Percentiles rank a stretch among this genome's conserved stretches.
phyloP scores from a whole-genome alignment of 768 basidiomycete genomes.

The Rubroboletus pulcherrimus region DNA sequence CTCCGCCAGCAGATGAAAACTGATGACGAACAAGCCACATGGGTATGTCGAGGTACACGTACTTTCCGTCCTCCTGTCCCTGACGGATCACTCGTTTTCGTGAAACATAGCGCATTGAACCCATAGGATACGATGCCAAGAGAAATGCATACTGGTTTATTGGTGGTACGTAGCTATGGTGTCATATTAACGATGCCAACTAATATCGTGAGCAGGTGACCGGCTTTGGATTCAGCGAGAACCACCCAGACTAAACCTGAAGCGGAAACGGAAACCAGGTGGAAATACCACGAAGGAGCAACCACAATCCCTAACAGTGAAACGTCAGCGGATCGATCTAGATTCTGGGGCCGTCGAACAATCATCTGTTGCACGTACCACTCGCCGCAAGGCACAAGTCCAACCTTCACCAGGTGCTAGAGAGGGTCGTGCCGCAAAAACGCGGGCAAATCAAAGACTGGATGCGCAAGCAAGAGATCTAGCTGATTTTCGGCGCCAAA shows the following conservation, averaged over 20 bases:
- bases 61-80: not conserved
- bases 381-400: slow-evolving; percentile 14
- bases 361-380: slow-evolving; percentile 8
- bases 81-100: not conserved
- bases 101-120: slow-evolving; percentile 66
- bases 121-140: slow-evolving; percentile 79
- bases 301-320: slow-evolving; percentile 13
- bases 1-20: slow-evolving; percentile 70
- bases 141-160: slow-evolving; percentile 84
- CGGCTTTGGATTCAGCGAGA: slow-evolving; percentile 85
- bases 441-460: slow-evolving; percentile 65
- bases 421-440: slow-evolving; percentile 62
- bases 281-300: slow-evolving; percentile 20
- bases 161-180: slow-evolving; percentile 46
- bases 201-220: slow-evolving; percentile 47
- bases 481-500: slow-evolving; percentile 56
- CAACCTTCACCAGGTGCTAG: slow-evolving; percentile 33
- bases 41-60: slow-evolving; percentile 50
- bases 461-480: slow-evolving; percentile 67
- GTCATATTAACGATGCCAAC: not conserved
- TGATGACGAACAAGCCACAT: slow-evolving; percentile 72
- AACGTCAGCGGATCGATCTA: slow-evolving; percentile 26
- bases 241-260: slow-evolving; percentile 45
- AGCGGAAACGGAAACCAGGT: slow-evolving; percentile 40
- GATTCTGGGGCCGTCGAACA: not conserved